Conservation (phyloP, 192 early-diverging fungal species). For the Gigaspora rosea region DNA sequence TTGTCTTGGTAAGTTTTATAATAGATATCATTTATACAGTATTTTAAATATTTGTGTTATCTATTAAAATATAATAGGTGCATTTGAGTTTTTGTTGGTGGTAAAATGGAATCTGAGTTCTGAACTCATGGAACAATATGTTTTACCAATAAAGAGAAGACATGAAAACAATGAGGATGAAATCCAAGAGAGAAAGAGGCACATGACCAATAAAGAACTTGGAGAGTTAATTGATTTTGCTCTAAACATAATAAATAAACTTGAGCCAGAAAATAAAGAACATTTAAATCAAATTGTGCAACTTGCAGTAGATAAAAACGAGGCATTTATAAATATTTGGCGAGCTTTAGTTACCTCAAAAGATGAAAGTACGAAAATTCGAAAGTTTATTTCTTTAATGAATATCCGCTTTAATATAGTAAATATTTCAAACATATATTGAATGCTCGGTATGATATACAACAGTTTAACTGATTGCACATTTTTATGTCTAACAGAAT, state of each 20-base stretch:
- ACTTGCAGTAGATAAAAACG: slow-evolving; percentile 23
- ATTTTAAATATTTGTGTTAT: slow-evolving; percentile 30
- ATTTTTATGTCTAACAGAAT: slow-evolving; percentile 32
- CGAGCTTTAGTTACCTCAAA: slow-evolving; percentile 23
- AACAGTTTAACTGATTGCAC: slow-evolving; percentile 30
- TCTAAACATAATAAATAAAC: slow-evolving; percentile 26
- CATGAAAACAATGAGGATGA: slow-evolving; percentile 21
- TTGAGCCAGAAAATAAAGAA: slow-evolving; percentile 22
- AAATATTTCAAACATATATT: slow-evolving; percentile 20
- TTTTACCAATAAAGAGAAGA: slow-evolving; percentile 24
- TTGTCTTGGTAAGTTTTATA: slow-evolving; percentile 30
- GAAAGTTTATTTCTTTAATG: slow-evolving; percentile 28
- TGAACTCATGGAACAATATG: slow-evolving; percentile 23
- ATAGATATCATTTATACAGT: slow-evolving; percentile 29
- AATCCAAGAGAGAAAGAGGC: slow-evolving; percentile 21
- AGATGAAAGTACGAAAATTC: slow-evolving; percentile 20
- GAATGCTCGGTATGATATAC: slow-evolving; percentile 31
- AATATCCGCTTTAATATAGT: slow-evolving; percentile 28
- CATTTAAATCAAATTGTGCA: slow-evolving; percentile 26
- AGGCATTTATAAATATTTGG: slow-evolving; percentile 30
- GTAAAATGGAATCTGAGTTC: slow-evolving; percentile 22
- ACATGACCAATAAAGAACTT: slow-evolving; percentile 23
- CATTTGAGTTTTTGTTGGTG: slow-evolving; percentile 21
- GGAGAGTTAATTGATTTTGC: slow-evolving; percentile 28
- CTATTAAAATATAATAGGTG: slow-evolving; percentile 27